phyloP scores from a whole-genome alignment of 2,329 filamentous ascomycete genomes.

The Alternaria novae-zelandiae region DNA sequence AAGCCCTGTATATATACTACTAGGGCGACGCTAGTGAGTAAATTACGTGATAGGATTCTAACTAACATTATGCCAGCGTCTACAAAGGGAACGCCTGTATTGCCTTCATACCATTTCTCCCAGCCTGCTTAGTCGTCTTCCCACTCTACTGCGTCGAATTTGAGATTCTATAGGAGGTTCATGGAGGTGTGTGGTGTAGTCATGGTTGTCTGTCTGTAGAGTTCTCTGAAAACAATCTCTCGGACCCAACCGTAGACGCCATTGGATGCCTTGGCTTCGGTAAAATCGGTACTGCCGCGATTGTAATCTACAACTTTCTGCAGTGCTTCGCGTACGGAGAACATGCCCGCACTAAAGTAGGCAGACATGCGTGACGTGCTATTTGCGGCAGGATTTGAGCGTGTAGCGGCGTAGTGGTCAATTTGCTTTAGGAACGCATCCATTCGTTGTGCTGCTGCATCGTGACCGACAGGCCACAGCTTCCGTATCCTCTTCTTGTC shows the following conservation, averaged over 20 bases:
- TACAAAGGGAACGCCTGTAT: conserved; percentile 57
- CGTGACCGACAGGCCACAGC: conserved; percentile 55
- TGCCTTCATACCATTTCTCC: conserved; percentile 57
- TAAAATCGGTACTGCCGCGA: conserved; percentile 52
- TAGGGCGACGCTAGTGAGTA: no score
- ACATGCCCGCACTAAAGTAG: conserved; percentile 55
- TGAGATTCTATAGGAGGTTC: conserved; percentile 59
- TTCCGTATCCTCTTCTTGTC: conserved; percentile 50
- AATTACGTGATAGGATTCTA: no score
- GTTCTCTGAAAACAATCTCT: conserved; percentile 59
- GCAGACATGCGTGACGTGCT: conserved; percentile 52
- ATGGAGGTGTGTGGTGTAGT: conserved; percentile 57
- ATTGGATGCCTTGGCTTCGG: conserved; percentile 42
- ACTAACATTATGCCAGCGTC: conserved; percentile 55
- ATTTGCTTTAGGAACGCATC: conserved; percentile 52
- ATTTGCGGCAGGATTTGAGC: conserved; percentile 52
- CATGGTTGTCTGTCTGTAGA: conserved; percentile 58
- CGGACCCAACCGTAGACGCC: conserved; percentile 57
- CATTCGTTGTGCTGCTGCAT: conserved; percentile 51
- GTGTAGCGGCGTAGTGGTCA: conserved; percentile 49
- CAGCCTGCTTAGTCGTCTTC: conserved; percentile 59
- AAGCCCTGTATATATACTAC: no score
- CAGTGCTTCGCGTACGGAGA: conserved; percentile 56
- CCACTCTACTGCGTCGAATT: conserved; percentile 60
- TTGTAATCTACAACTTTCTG: conserved; percentile 52